Evolutionary conservation across 441 rosid genomes (phyloP), one percentile per base, ranked within the genome.

Genomic region (Geranium incanum): DNA sequence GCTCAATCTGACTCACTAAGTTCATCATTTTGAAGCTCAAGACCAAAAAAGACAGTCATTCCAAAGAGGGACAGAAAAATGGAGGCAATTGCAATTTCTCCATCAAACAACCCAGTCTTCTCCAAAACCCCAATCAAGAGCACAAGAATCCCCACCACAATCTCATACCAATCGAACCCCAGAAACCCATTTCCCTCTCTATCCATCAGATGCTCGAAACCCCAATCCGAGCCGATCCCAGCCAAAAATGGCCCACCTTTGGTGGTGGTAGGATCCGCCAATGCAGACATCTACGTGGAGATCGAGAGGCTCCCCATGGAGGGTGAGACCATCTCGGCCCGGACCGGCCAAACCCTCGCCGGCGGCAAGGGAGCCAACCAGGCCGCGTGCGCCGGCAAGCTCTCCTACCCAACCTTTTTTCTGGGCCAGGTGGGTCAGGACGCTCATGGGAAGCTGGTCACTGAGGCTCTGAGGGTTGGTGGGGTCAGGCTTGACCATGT

Each of bases 291-390:
- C 71, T 90, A 84, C 39, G 96, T 92, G 2, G 97, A 90, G 79
- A 87, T 92, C 72, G 93, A 91, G 28, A 84, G 93, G 57, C 74
- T 91, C 0, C 97, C 97, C 55, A 69, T 41, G 11, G 87, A 83
- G 78, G 97, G 93, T 0, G 98, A 91, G 78, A 93, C 97, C 62
- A 74, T 93, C 48, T 86, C 97, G 9, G 96, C 97, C 50, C 84
- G 80, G 79, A 82, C 74, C 41, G 88, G 95, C 5, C 88, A 84
- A 79, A 89, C 87, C 0, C 89, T 91, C n/a, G 91, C 97, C 15
- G 97, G 95, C 0, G 98, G 97, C 21, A 91, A 89, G 75, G 97
- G 97, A 6, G 98, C 93, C 33, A 91, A 93, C 68, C 98, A 93
- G 83, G 97, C 96, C 6, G 96, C 91, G 0, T 93, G 98, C 59